Conservation (phyloP, 331 rosid genomes). For the Pyracantha coccinea region DNA sequence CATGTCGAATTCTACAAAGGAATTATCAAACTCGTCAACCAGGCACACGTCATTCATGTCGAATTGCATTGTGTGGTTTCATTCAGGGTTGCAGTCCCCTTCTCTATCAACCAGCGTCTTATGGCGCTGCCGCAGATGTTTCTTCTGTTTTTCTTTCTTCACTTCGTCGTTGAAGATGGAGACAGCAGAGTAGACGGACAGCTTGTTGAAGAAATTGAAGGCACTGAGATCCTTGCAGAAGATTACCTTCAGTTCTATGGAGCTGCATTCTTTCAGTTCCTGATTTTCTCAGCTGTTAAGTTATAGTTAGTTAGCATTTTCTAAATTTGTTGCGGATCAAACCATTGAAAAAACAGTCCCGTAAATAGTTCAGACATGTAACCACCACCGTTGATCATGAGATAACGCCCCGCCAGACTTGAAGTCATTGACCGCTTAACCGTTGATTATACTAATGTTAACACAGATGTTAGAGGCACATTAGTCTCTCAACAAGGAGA, state of each 20-base stretch:
- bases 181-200: constrained; percentile 33
- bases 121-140: constrained; percentile 5
- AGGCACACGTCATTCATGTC: constrained; percentile 3
- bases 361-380: neutral
- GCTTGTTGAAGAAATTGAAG: constrained; percentile 73
- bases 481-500: neutral
- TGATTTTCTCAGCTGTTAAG: neutral
- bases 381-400: neutral
- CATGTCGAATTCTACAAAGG: constrained; percentile 37
- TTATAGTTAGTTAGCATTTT: neutral
- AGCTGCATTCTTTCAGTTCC: constrained; percentile 8
- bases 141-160: constrained; percentile 20
- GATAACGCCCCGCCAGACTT: neutral
- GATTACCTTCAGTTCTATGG: constrained; percentile 36
- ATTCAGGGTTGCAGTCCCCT: constrained; percentile 36
- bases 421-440: neutral
- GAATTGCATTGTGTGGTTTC: constrained; percentile 47
- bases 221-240: constrained; percentile 39
- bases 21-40: constrained; percentile 4
- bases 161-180: constrained; percentile 28
- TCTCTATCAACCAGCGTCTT: constrained; percentile 31
- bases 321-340: neutral
- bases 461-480: neutral
- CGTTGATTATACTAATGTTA: neutral
- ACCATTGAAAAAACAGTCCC: neutral